These are phyloP conservation scores for Vitis hybrid DNA, from an alignment of 177 flowering plant genomes.

Conservation along the genomic window DNA sequence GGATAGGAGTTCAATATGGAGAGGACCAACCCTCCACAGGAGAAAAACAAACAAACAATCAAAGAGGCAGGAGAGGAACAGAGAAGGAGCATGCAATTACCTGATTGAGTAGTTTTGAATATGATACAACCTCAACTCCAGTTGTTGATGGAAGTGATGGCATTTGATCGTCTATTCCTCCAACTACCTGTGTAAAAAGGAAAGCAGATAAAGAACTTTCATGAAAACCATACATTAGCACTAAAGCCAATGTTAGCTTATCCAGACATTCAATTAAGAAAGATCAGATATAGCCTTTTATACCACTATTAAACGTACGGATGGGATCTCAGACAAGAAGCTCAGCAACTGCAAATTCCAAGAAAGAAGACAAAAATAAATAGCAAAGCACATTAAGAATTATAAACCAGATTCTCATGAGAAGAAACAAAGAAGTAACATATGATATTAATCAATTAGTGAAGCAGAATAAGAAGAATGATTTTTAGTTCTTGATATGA, in stretches of 20 bases:
- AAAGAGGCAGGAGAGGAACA: too few relatives aligned
- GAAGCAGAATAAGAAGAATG: neutral
- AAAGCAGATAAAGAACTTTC: conserved; percentile 3
- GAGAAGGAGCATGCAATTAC: conserved; percentile 31
- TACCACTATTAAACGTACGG: conserved; percentile 93
- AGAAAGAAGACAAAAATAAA: neutral
- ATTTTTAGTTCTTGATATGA: neutral
- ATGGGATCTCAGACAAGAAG: conserved; percentile 82
- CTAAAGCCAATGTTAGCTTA: neutral
- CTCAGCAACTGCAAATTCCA: conserved; percentile 69
- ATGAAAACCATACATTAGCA: neutral
- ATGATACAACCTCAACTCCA: conserved; percentile 75
- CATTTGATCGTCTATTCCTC: conserved; percentile 76
- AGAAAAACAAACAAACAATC: too few relatives aligned
- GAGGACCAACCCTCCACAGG: too few relatives aligned
- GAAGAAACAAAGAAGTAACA: neutral
- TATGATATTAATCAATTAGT: neutral
- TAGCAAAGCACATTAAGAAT: neutral
- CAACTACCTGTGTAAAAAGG: conserved; percentile 67
- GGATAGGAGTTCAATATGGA: too few relatives aligned
- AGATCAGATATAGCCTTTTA: conserved; percentile 13
- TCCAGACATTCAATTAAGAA: conserved; percentile 9
- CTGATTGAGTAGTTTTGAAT: conserved; percentile 69
- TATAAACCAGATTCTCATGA: neutral
- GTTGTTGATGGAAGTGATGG: conserved; percentile 78